Conservation (phyloP, 208 protist genomes). For the Leptomonas pyrrhocoris region DNA sequence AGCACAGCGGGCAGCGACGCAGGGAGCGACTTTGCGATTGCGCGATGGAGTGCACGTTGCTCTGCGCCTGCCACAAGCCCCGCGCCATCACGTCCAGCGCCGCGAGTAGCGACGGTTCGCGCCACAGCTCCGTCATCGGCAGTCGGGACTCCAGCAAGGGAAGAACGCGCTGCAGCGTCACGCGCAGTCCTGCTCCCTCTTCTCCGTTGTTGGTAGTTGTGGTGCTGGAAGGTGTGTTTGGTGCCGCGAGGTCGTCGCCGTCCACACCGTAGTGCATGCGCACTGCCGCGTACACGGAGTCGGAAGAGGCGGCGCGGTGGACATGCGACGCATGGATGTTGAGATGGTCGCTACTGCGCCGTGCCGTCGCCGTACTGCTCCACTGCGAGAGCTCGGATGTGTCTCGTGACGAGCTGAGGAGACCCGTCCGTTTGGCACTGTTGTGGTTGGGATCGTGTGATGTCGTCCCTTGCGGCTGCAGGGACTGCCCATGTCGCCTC, state of each 20-base stretch:
- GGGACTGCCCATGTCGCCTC: not conserved
- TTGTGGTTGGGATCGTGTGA: not conserved
- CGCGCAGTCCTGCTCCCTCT: not conserved
- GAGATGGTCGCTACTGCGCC: not conserved
- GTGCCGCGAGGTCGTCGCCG: not conserved
- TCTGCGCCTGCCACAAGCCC: slow-evolving; percentile 33
- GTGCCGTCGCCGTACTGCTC: not conserved
- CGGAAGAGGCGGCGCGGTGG: not conserved
- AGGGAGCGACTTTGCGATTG: not conserved
- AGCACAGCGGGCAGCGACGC: slow-evolving; percentile 53
- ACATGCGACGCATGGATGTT: not conserved
- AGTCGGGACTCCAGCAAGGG: slow-evolving; percentile 28
- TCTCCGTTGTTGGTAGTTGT: not conserved
- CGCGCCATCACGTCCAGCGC: slow-evolving; percentile 48
- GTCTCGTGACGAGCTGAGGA: slow-evolving; percentile 9
- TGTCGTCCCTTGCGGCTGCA: not conserved
- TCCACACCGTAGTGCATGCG: slow-evolving; percentile 3
- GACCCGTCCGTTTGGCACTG: not conserved
- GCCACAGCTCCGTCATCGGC: slow-evolving; percentile 43
- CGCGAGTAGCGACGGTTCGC: slow-evolving; percentile 60
- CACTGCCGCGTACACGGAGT: not conserved
- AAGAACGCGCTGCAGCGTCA: slow-evolving; percentile 11
- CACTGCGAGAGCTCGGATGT: slow-evolving; percentile 7
- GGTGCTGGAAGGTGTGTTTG: not conserved
- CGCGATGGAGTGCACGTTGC: slow-evolving; percentile 16